Conservation (phyloP, 129 eudicot species). For the carrot (Daucus carota) region DH1_v3.0 NC_030385.2:918501-919000, state of each 20-base stretch:
- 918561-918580: constrained; percentile 91
- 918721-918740: not conserved
- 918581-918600: constrained; percentile 65
- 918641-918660: not conserved
- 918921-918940: not conserved
- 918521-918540: constrained; percentile 92
- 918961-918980: constrained; percentile 45
- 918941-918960: not conserved
- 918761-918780: not conserved
- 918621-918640: not conserved
- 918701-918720: not conserved
- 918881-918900: not conserved
- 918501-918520: constrained; percentile 98
- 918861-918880: not conserved
- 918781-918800: not conserved
- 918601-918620: constrained; percentile 11
- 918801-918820: not conserved
- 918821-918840: not conserved
- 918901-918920: not conserved
- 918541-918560: constrained; percentile 94
- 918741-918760: not conserved
- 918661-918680: not conserved
- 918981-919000: constrained; percentile 89
- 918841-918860: not conserved
- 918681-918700: not conserved